Base-by-base conservation (phyloP, 202 grass and related monocot genomes). In the Musa balbisiana region DNA sequence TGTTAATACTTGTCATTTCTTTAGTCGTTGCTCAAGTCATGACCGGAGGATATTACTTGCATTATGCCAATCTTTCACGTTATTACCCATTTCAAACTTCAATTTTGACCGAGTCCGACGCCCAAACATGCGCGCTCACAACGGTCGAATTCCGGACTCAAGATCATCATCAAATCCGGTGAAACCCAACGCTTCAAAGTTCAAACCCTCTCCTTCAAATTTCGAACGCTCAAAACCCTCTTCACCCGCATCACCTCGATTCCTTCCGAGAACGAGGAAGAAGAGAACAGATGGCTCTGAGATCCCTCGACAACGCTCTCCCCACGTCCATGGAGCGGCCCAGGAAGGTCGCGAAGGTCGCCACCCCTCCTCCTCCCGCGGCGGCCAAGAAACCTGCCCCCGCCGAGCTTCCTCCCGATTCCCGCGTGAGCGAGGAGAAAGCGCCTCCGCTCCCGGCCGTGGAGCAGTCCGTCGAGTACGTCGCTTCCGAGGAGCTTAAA, bases 251-350 rank as follows among this genome's bases (percentile, higher is more conserved):
- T 43, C 0, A 20, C 8, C 16, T 26, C 11, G 14, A 2, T 24
- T 26, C 26, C 76, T 1, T 2, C 16, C 10, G 2, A n/a, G 56
- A 5, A 22, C 12, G 53, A 16, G 3, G 67, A 49, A 19, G 24
- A 59, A 56, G 15, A 13, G 51, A 55, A 52, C 1, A 55, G 52
- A 99, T 99, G 95, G 85, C 95, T 15, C 91, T 99, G 62, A 86
- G 95, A 53, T 79, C 89, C 60, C 84, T 99, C 8, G 95, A 99
- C 81, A 99, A 99, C 73, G 85, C 83, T 53, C 82, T 95, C 54
- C 91, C 91, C 51, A 49, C 81, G 13, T 76, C 82, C 72, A 62
- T 81, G 16, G 86, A 93, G 75, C 84, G 91, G 17, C 87, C 91
- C 60, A 99, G 84, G 82, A 99, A 99, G 83, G 62, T 84, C 19